Evolutionary conservation across 1,284 basidiomycete species (phyloP).

Genomic region (Melampsora occidentalis): DNA sequence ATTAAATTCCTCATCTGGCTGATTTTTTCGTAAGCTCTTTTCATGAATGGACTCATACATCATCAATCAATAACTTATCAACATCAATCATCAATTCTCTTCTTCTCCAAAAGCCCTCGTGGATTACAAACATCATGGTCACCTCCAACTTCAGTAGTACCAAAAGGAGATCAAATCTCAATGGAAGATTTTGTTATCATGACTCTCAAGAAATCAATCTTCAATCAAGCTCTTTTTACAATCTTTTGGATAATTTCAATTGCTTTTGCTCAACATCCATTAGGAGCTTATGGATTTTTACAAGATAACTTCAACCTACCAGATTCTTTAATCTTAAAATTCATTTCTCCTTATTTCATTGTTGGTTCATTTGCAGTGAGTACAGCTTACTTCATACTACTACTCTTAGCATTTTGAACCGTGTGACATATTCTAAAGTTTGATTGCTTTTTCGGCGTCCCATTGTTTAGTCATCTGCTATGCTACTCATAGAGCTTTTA

Average conservation of each 20-base stretch:
- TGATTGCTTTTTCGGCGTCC: background rate
- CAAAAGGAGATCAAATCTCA: background rate
- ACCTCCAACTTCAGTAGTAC: conserved; percentile 15
- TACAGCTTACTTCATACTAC: background rate
- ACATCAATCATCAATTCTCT: conserved; percentile 1
- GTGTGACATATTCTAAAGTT: background rate
- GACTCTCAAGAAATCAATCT: conserved; percentile 1
- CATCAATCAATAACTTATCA: background rate
- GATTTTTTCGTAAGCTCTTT: conserved; percentile 14
- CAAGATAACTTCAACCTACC: background rate
- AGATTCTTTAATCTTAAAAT: background rate
- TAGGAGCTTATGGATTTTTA: conserved; percentile 12
- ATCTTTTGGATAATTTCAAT: conserved; percentile 8
- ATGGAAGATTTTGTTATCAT: conserved; percentile 3
- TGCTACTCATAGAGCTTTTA: conserved; percentile 22
- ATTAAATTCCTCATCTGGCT: conserved; percentile 40
- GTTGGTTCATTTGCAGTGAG: conserved; percentile 24
- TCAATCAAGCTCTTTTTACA: conserved; percentile 12
- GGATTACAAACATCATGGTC: conserved; percentile 36
- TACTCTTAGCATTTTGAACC: too few species aligned
- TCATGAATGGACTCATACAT: background rate
- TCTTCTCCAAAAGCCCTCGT: conserved; percentile 27
- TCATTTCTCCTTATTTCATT: background rate
- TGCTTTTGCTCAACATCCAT: conserved; percentile 25
- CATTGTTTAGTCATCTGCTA: conserved; percentile 17